Base-by-base conservation (phyloP, 2,329 filamentous ascomycete species). In the Fusarium sublunatum region DNA sequence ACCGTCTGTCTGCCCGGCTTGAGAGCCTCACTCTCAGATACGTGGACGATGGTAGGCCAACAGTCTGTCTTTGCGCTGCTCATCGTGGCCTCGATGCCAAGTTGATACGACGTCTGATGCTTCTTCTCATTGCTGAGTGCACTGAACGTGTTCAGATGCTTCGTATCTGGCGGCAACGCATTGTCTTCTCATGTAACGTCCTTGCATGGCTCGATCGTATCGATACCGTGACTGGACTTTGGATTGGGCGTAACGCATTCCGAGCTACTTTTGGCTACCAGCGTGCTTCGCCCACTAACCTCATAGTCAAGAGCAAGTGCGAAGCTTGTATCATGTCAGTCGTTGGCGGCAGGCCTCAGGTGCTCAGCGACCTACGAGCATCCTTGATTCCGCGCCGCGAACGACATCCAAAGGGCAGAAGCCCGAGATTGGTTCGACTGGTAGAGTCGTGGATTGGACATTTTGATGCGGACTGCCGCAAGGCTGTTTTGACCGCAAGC, bases 251-350 rank as follows among this genome's bases (percentile, higher is more conserved):
- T 1, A 47, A 68, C 1, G 63, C 76, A 3, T 83, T 82, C 56
- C 58, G 65, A 15, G 38, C 67, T 11, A 60, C 73, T 4, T 82
- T 77, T 59, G 71, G 73, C 1, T 72, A 76, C n/a, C 67, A 76
- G 4, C 51, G 49, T 1, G 47, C 44, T 48, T 26, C 64, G 61
- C 69, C 62, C 22, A 36, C 24, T 24, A 67, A 75, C 32, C 66
- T 59, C 7, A 44, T 59, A 10, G 71, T 81, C 5, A 53, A 60
- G 28, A 75, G 70, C 7, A 72, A 54, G 2, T 87, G 85, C 60
- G 80, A 85, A 65, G 84, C 83, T 2, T 87, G 85, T 59, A 79
- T 84, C 26, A 70, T 87, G 11, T 77, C 81, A 2, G 74, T 76
- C 4, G 67, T 87, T 1, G 83, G 83, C 3, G 80, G 79, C 0